Evolutionary conservation across 441 rosid genomes (phyloP).

Genomic region (Lepidium campestre): DNA sequence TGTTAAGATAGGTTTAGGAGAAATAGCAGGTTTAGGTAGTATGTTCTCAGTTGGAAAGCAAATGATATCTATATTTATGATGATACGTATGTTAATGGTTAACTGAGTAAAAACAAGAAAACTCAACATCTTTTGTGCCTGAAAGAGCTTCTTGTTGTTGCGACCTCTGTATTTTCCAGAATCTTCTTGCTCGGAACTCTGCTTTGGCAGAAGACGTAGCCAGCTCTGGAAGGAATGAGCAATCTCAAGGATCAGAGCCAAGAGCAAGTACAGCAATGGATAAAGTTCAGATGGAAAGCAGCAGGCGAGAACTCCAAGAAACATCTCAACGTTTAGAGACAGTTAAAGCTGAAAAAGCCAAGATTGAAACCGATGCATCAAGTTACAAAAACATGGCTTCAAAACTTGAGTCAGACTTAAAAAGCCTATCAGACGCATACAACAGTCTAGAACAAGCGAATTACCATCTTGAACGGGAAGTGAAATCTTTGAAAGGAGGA

Average conservation of each 20-base stretch:
- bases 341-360: constrained; percentile 62
- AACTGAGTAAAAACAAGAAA: background rate
- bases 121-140: background rate
- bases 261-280: constrained; percentile 50
- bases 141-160: background rate
- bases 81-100: background rate
- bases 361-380: constrained; percentile 65
- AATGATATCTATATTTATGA: background rate
- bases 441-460: constrained; percentile 82
- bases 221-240: constrained; percentile 50
- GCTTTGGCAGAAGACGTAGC: constrained; percentile 86
- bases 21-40: background rate
- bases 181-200: constrained; percentile 80
- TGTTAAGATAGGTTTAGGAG: background rate
- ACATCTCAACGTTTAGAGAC: constrained; percentile 67
- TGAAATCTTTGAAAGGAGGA: constrained; percentile 62
- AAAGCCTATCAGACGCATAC: constrained; percentile 85
- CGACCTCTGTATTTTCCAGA: constrained; percentile 33
- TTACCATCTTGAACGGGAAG: constrained; percentile 71
- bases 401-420: constrained; percentile 80
- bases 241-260: constrained; percentile 48
- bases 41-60: background rate
- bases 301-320: constrained; percentile 79
- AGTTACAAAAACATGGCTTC: constrained; percentile 63
- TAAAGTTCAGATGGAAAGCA: constrained; percentile 67